These are phyloP conservation scores for Monosporozyma servazzii DNA, from an alignment of 805 yeast species.

Conservation along the genomic window DNA sequence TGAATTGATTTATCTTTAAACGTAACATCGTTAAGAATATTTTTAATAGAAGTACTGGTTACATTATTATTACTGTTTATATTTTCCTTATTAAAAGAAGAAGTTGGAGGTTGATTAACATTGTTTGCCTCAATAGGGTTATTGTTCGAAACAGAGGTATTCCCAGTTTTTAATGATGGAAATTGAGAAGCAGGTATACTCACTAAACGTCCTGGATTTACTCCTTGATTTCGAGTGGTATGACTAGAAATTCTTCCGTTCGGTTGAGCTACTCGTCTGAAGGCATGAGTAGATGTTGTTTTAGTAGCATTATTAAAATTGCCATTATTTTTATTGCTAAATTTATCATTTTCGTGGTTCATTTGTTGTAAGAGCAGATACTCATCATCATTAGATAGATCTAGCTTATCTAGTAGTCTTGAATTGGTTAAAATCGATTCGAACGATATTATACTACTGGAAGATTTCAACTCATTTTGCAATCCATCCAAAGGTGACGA, in stretches of 20 bases:
- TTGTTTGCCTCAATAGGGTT: neutral
- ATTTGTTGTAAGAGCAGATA: constrained; percentile 16
- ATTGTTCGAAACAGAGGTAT: neutral
- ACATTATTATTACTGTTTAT: neutral
- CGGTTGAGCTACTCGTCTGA: constrained; percentile 6
- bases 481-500: constrained; percentile 2
- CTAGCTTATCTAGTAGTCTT: constrained; percentile 27
- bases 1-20: constrained; percentile 13
- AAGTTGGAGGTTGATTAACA: neutral
- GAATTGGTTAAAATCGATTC: constrained; percentile 26
- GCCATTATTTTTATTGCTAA: neutral
- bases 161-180: constrained; percentile 17
- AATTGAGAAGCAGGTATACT: constrained; percentile 30
- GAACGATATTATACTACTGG: constrained; percentile 13
- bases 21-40: constrained; percentile 5
- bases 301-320: neutral
- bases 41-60: neutral
- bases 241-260: neutral
- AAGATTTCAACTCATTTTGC: neutral
- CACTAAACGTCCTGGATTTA: constrained; percentile 1
- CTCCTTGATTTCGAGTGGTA: neutral
- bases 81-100: neutral
- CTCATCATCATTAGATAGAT: constrained; percentile 27
- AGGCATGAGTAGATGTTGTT: neutral
- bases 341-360: constrained; percentile 11